Conservation (phyloP, 345 rosid genomes). For the Acer saccharum region DNA sequence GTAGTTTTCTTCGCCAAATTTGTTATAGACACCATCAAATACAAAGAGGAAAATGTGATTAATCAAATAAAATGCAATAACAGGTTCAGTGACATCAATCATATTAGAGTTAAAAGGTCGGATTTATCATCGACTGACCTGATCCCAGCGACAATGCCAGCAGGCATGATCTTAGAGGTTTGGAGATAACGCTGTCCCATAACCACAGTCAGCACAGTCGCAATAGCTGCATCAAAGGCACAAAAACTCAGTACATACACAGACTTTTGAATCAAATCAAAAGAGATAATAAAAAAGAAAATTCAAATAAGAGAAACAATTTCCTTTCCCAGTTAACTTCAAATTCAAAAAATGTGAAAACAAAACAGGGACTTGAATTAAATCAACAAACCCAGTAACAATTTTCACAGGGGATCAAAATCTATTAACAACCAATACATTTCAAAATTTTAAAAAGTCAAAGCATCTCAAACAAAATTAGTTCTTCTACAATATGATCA, state of each 20-base stretch:
- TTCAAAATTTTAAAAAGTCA: neutral
- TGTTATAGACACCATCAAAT: neutral
- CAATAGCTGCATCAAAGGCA: conserved; percentile 49
- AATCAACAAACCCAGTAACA: neutral
- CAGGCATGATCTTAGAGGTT: conserved; percentile 93
- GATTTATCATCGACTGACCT: conserved; percentile 44
- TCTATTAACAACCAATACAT: neutral
- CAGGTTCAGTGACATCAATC: neutral
- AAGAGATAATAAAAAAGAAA: neutral
- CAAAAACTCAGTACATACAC: conserved; percentile 12
- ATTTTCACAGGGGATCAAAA: neutral
- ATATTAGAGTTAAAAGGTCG: neutral
- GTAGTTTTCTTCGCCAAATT: neutral
- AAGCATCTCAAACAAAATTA: neutral
- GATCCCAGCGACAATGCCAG: conserved; percentile 84
- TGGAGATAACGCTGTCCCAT: conserved; percentile 90
- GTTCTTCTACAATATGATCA: neutral
- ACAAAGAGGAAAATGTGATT: neutral
- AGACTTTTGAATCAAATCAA: neutral
- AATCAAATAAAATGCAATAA: neutral
- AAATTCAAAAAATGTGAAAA: neutral
- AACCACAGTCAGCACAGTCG: conserved; percentile 66
- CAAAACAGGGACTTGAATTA: neutral
- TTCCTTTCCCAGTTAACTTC: neutral
- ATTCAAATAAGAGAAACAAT: neutral